Evolutionary conservation across 176 grass and related monocot species (phyloP), one percentile per base, ranked within the genome.

Genomic region (Chloris gayana): DNA sequence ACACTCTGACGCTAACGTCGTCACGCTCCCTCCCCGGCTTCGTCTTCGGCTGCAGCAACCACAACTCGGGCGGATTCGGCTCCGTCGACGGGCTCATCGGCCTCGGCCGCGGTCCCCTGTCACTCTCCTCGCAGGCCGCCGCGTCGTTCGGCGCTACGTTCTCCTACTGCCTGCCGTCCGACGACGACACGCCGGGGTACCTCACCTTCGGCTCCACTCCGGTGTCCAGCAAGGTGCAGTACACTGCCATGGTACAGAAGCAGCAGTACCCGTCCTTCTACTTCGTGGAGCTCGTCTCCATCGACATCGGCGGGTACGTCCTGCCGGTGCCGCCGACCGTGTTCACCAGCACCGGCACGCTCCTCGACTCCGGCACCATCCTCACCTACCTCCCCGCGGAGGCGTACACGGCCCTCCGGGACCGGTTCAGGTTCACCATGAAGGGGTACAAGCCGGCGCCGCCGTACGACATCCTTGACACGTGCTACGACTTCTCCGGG

Each of bases 141-240:
- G 17, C 56, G 3, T 69, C 79, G 4, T 78, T 91, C 8, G 91
- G 85, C 46, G 53, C 39, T 4, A 54, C 45, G 19, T 97, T 97
- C 80, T 91, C 94, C 1, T 97, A 97, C 85, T 97, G 94, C 41
- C 70, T 97, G 21, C 89, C 94, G 8, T 88, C 94, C 2, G 12
- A 1, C 38, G 75, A 86, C 31, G 66, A 9, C 85, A 31, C 61
- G 24, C 44, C 63, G 0, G 94, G 94, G 13, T 97, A 80, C 77
- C 84, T 97, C 18, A 87, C 32, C 21, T 64, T 97, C n/a, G 94
- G 89, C 45, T 13, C 80, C 3, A 73, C 56, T 59, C 35, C 61
- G 26, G 65, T 44, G 15, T 6, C 38, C 18, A 24, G 51, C 37
- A 57, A 62, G 56, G 73, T 65, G 31, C 12, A 10, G 60, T 97